Evolutionary conservation across 2,329 filamentous ascomycete genomes (phyloP).

Genomic region (Rhynchosporium agropyri): DNA sequence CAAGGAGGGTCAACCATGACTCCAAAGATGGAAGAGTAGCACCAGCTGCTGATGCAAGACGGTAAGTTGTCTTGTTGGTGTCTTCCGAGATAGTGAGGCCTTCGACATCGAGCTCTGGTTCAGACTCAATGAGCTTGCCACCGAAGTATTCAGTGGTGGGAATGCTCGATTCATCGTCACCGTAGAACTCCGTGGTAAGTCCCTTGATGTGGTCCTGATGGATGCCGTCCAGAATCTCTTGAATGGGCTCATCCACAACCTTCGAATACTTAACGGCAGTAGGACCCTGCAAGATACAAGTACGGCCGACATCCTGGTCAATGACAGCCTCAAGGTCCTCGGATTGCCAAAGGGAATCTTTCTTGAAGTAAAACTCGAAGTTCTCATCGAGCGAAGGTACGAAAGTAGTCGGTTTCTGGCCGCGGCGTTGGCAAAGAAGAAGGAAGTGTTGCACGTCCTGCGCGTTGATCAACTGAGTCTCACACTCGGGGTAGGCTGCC

Average conservation of each 20-base stretch:
- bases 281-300: conserved; percentile 94
- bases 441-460: conserved; percentile 98
- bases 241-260: conserved; percentile 87
- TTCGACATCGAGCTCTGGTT: conserved; percentile 77
- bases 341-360: conserved; percentile 98
- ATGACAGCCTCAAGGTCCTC: conserved; percentile 96
- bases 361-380: conserved; percentile 99
- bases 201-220: conserved; percentile 84
- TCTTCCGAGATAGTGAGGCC: conserved; percentile 84
- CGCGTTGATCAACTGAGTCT: conserved; percentile 91
- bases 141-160: conserved; percentile 95
- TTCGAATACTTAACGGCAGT: conserved; percentile 90
- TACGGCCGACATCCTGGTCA: conserved; percentile 91
- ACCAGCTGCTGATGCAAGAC: conserved; percentile 74
- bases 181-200: conserved; percentile 80
- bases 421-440: conserved; percentile 84
- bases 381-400: conserved; percentile 94
- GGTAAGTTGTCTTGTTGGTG: conserved; percentile 78
- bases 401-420: conserved; percentile 96
- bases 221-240: conserved; percentile 90
- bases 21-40: conserved; percentile 76
- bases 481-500: conserved; percentile 80
- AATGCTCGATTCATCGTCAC: conserved; percentile 70
- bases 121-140: conserved; percentile 75
- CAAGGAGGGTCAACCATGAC: conserved; percentile 85